Conservation (phyloP, 208 protist species). For the Wallacemonas sp. region DNA sequence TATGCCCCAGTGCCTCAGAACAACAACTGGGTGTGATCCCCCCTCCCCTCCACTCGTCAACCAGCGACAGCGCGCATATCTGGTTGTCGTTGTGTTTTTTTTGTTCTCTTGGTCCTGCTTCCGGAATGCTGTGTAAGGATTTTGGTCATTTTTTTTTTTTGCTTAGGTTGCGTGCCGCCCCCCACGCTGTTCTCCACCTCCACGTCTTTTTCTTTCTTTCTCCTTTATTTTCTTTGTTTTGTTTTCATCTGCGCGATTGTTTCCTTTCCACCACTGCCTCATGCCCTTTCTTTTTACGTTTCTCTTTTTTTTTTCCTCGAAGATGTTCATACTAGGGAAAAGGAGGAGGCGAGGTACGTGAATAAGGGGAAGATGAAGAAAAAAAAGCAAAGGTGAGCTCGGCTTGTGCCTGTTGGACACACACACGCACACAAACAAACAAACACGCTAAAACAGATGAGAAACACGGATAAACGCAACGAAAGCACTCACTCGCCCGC, state of each 20-base stretch:
- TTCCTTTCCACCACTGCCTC: not conserved
- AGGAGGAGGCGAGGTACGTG: too few relatives aligned
- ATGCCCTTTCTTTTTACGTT: conserved; percentile 3
- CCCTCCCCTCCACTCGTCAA: not conserved
- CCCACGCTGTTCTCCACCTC: not conserved
- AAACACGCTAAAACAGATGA: too few relatives aligned
- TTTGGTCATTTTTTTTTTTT: not conserved
- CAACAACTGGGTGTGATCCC: conserved; percentile 10
- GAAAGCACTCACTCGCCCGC: too few relatives aligned
- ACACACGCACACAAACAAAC: too few relatives aligned
- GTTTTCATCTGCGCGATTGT: not conserved
- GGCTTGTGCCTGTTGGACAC: too few relatives aligned
- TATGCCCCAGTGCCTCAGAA: conserved; percentile 6
- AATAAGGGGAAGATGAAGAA: too few relatives aligned
- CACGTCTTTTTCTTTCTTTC: not conserved
- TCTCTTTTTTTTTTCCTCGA: too few relatives aligned
- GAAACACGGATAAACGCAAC: too few relatives aligned
- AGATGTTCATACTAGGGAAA: too few relatives aligned
- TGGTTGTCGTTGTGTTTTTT: conserved; percentile 7
- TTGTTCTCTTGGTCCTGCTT: conserved; percentile 3
- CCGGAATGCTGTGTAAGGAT: not conserved
- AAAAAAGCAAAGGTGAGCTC: too few relatives aligned
- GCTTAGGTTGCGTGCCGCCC: not conserved
- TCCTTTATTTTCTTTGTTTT: conserved; percentile 4
- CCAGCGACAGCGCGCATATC: not conserved